phyloP scores from a whole-genome alignment of 2,329 filamentous ascomycete species.

The Aureobasidium sp. region DNA sequence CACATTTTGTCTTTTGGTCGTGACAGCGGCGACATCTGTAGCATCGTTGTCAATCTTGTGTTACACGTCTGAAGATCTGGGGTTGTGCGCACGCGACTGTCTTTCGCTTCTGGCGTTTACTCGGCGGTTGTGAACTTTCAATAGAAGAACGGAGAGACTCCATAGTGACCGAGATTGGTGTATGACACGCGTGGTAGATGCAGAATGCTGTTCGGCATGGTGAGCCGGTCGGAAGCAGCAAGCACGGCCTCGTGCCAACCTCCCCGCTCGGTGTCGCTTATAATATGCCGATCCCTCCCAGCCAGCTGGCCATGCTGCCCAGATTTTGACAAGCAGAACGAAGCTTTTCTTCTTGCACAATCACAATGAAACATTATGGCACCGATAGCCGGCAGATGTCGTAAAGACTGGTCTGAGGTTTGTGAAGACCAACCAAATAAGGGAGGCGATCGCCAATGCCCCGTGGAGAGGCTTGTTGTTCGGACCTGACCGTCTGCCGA shows the following conservation, averaged over 20 bases:
- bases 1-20: slow-evolving; percentile 29
- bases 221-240: slow-evolving; percentile 1
- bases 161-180: background rate
- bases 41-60: background rate
- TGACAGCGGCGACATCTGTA: slow-evolving; percentile 17
- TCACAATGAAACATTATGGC: background rate
- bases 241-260: background rate
- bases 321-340: background rate
- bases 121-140: background rate
- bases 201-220: background rate
- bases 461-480: background rate
- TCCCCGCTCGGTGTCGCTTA: background rate
- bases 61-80: background rate
- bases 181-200: background rate
- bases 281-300: background rate
- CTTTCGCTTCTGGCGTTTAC: slow-evolving; percentile 12
- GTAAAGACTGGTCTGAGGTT: background rate
- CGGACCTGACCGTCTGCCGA: background rate
- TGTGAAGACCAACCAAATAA: background rate
- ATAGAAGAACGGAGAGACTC: slow-evolving; percentile 20
- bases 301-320: background rate
- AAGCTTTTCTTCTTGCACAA: background rate
- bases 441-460: background rate
- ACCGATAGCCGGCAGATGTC: background rate
- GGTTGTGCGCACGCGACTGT: slow-evolving; percentile 5